phyloP scores from a whole-genome alignment of 306 rosid genomes.

The Citrullus amarus region DNA sequence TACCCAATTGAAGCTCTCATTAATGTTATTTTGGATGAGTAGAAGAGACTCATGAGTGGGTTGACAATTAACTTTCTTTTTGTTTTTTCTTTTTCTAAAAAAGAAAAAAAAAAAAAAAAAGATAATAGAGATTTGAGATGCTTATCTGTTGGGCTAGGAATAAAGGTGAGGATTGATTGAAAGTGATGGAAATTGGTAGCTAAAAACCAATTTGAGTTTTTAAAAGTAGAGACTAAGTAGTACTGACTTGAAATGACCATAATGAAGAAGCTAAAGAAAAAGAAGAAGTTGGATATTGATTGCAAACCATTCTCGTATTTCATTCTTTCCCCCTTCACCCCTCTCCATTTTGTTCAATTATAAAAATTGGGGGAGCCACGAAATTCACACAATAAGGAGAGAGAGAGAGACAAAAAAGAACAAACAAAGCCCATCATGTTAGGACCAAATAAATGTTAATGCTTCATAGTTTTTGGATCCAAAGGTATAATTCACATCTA shows the following conservation, averaged over 20 bases:
- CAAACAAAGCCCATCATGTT: no score
- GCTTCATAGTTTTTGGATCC: not conserved
- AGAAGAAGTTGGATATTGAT: not conserved
- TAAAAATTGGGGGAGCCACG: not conserved
- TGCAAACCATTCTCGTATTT: not conserved
- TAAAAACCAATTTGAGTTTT: not conserved
- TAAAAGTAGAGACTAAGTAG: not conserved
- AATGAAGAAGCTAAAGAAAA: not conserved
- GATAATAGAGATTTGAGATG: not conserved
- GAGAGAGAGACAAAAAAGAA: no score
- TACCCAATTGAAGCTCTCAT: not conserved
- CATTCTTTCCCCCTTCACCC: not conserved
- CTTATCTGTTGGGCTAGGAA: not conserved
- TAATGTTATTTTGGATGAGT: not conserved
- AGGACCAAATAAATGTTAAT: not conserved
- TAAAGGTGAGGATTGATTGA: not conserved
- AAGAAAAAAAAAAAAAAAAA: not conserved
- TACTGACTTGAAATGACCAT: not conserved
- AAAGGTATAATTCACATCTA: no score
- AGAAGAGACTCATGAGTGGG: not conserved
- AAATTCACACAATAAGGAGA: not conserved
- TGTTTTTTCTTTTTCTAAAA: not conserved
- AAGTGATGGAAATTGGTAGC: not conserved
- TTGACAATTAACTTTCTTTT: constrained; percentile 1
- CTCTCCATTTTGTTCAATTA: not conserved